Percentiles rank a stretch among this genome's conserved stretches.
Conservation (phyloP, 169 alveolate genomes). For the Plasmodium berghei region DNA sequence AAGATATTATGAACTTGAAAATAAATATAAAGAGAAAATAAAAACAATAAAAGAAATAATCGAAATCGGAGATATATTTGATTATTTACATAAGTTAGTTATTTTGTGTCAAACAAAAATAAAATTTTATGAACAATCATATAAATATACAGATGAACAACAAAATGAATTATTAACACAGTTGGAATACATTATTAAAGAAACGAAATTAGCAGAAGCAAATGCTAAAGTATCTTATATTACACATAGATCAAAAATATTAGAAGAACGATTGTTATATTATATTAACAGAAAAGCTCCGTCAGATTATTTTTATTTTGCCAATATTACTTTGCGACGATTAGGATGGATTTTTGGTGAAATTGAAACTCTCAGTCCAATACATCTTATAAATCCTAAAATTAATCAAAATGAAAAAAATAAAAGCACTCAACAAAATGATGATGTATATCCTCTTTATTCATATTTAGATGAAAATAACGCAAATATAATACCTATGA, state of each 20-base stretch:
- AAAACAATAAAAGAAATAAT: slow-evolving; percentile 60
- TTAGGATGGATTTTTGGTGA: slow-evolving; percentile 68
- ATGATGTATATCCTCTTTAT: slow-evolving; percentile 36
- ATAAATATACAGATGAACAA: slow-evolving; percentile 54
- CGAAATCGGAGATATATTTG: slow-evolving; percentile 72
- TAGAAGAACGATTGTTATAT: slow-evolving; percentile 45
- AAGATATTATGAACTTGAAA: slow-evolving; percentile 47
- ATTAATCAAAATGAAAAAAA: too few species aligned
- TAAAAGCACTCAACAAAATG: neutral
- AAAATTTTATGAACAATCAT: slow-evolving; percentile 53
- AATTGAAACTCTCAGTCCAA: slow-evolving; percentile 28
- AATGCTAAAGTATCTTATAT: slow-evolving; percentile 63
- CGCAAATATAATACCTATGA: slow-evolving; percentile 47
- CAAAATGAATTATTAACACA: slow-evolving; percentile 22
- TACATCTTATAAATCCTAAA: neutral
- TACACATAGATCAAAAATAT: slow-evolving; percentile 57
- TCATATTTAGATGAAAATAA: slow-evolving; percentile 31
- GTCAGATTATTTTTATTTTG: slow-evolving; percentile 64
- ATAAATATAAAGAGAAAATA: slow-evolving; percentile 58
- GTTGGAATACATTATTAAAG: slow-evolving; percentile 46
- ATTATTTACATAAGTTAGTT: slow-evolving; percentile 59
- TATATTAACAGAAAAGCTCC: slow-evolving; percentile 22
- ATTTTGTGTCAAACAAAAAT: slow-evolving; percentile 54
- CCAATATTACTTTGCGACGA: slow-evolving; percentile 50
- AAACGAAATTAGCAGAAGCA: slow-evolving; percentile 56